Conservation (phyloP, 352 stramenopile genomes). For the Phytophthora palmivora region DNA sequence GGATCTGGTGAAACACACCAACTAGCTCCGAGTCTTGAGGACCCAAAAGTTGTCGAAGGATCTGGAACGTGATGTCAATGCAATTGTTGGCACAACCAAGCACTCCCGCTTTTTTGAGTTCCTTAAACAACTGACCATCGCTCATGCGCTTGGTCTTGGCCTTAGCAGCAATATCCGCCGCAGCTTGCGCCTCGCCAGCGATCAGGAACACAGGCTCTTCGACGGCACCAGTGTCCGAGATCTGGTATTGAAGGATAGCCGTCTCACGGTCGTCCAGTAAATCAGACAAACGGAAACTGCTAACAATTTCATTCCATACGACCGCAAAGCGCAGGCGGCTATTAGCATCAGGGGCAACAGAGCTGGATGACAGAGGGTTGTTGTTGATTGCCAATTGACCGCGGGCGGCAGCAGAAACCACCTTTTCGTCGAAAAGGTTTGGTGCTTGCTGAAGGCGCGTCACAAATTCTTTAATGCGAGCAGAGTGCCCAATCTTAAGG, state of each 20-base stretch:
- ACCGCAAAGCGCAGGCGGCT: constrained; percentile 86
- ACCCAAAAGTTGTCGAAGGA: constrained; percentile 81
- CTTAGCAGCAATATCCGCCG: constrained; percentile 68
- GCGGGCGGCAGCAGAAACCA: constrained; percentile 74
- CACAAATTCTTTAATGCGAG: constrained; percentile 81
- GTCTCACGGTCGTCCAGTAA: constrained; percentile 88
- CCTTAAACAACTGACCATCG: constrained; percentile 69
- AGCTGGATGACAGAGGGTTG: constrained; percentile 61
- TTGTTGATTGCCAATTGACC: constrained; percentile 73
- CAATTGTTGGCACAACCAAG: constrained; percentile 80
- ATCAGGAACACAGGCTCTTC: constrained; percentile 90
- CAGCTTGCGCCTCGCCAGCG: constrained; percentile 77
- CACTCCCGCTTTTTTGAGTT: constrained; percentile 79
- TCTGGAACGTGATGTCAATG: constrained; percentile 83
- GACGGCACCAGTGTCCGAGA: constrained; percentile 78
- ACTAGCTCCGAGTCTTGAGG: constrained; percentile 67
- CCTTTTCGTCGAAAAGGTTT: constrained; percentile 78
- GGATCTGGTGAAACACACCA: constrained; percentile 75
- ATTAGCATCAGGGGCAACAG: constrained; percentile 72
- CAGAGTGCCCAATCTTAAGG: constrained; percentile 84
- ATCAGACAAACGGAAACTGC: constrained; percentile 88
- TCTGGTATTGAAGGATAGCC: constrained; percentile 90
- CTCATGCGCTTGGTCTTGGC: constrained; percentile 65
- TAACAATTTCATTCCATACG: constrained; percentile 91
- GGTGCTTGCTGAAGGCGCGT: constrained; percentile 67